A percentile compares a stretch with the other conserved stretches of the same genome.
Evolutionary conservation across 1,284 basidiomycete genomes (phyloP).

Genomic region (Quambalaria eucalypti): DNA sequence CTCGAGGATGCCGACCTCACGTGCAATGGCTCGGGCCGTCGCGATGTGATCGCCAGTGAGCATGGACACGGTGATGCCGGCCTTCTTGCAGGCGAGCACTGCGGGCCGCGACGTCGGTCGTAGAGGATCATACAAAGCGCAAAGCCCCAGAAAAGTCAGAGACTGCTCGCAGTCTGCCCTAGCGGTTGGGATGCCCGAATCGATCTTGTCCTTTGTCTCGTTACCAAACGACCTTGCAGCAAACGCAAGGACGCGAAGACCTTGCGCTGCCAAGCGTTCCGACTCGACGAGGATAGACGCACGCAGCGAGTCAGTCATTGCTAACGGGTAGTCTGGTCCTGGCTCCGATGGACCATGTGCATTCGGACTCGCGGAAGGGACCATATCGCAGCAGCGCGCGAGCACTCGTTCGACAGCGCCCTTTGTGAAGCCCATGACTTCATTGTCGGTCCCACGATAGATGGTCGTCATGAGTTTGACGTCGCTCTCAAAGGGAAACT

Average conservation of each 20-base stretch:
- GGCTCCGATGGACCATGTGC: no score
- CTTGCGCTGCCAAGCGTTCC: conserved; percentile 34
- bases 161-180: conserved; percentile 54
- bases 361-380: not conserved
- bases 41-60: conserved; percentile 51
- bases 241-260: conserved; percentile 42
- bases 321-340: no score
- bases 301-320: conserved; percentile 7
- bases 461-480: conserved; percentile 43
- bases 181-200: no score
- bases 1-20: conserved; percentile 52
- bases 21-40: conserved; percentile 48
- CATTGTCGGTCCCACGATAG: conserved; percentile 10
- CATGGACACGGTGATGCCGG: conserved; percentile 63
- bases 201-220: no score
- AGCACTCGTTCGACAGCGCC: conserved; percentile 43
- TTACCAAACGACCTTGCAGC: conserved; percentile 30
- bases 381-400: conserved; percentile 21
- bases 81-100: conserved; percentile 58
- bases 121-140: conserved; percentile 63
- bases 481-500: conserved; percentile 42
- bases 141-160: conserved; percentile 58
- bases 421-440: conserved; percentile 36
- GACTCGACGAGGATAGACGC: conserved; percentile 26
- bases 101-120: conserved; percentile 59